A percentile compares a stretch with the other conserved stretches of the same genome.
Evolutionary conservation across 176 grass and related monocot genomes (phyloP).

Genomic region (Triticum dicoccoides): DNA sequence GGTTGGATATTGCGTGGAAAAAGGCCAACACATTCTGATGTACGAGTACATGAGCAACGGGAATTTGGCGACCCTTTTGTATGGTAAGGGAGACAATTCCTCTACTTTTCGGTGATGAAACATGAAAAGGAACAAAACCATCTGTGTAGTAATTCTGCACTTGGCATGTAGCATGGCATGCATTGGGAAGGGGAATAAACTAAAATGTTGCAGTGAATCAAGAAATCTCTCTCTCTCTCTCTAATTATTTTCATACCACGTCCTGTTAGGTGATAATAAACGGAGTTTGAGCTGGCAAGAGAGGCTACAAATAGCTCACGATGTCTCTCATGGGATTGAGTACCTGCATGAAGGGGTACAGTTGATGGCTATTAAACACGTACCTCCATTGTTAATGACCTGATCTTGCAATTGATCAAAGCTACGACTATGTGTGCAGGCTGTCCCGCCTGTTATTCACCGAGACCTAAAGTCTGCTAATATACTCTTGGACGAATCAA

Average conservation of each 20-base stretch:
- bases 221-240: neutral
- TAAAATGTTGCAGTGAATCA: neutral
- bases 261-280: conserved; percentile 68
- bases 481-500: conserved; percentile 86
- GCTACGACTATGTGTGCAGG: conserved; percentile 51
- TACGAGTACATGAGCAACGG: conserved; percentile 99
- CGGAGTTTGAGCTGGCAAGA: conserved; percentile 81
- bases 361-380: conserved; percentile 13
- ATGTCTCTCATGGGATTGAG: conserved; percentile 92
- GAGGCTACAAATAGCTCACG: conserved; percentile 85
- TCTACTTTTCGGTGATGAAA: neutral
- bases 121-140: neutral
- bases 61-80: conserved; percentile 79
- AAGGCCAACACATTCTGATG: conserved; percentile 78
- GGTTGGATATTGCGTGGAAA: conserved; percentile 96
- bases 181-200: neutral
- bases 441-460: conserved; percentile 88
- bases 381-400: conserved; percentile 13
- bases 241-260: conserved; percentile 9
- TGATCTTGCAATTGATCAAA: conserved; percentile 35
- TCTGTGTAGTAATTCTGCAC: neutral
- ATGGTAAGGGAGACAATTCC: conserved; percentile 50
- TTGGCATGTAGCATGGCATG: neutral
- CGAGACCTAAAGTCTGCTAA: conserved; percentile 96
- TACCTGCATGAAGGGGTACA: conserved; percentile 99